Percentiles rank a stretch among this genome's conserved stretches.
These are phyloP conservation scores for Huntiella abstrusa DNA, from an alignment of 2,329 filamentous ascomycete genomes.

Conservation along the genomic window DNA sequence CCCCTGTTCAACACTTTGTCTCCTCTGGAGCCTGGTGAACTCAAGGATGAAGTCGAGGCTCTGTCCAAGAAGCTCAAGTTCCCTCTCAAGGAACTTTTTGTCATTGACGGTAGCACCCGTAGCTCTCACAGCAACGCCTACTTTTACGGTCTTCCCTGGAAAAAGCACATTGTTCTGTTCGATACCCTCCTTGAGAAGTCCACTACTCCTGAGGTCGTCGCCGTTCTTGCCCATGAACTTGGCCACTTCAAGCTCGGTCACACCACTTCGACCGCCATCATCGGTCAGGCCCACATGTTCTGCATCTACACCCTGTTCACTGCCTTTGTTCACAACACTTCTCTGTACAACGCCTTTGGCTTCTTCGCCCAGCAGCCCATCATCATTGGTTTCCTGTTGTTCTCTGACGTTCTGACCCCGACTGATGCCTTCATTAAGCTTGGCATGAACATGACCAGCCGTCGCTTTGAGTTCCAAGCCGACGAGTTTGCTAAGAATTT, in stretches of 20 bases:
- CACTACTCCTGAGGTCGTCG: conserved; percentile 77
- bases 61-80: conserved; percentile 74
- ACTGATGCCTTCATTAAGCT: conserved; percentile 93
- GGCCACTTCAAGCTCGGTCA: conserved; percentile 95
- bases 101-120: conserved; percentile 82
- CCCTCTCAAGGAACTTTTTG: conserved; percentile 78
- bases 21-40: conserved; percentile 65
- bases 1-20: conserved; percentile 97
- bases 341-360: conserved; percentile 78
- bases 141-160: conserved; percentile 96
- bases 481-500: conserved; percentile 74
- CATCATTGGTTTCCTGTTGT: conserved; percentile 92
- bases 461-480: conserved; percentile 90
- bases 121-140: conserved; percentile 80
- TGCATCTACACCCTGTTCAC: conserved; percentile 96
- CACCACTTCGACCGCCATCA: conserved; percentile 33
- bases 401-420: conserved; percentile 87
- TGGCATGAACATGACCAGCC: conserved; percentile 85
- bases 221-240: conserved; percentile 85
- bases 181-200: conserved; percentile 96
- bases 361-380: conserved; percentile 71
- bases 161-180: conserved; percentile 99
- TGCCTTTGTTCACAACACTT: conserved; percentile 89
- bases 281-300: conserved; percentile 62
- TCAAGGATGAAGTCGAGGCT: conserved; percentile 75